Evolutionary conservation across 108 stramenopile genomes (phyloP), one percentile per base, ranked within the genome.

Genomic region (Mayamaea pseudoterrestris): DNA sequence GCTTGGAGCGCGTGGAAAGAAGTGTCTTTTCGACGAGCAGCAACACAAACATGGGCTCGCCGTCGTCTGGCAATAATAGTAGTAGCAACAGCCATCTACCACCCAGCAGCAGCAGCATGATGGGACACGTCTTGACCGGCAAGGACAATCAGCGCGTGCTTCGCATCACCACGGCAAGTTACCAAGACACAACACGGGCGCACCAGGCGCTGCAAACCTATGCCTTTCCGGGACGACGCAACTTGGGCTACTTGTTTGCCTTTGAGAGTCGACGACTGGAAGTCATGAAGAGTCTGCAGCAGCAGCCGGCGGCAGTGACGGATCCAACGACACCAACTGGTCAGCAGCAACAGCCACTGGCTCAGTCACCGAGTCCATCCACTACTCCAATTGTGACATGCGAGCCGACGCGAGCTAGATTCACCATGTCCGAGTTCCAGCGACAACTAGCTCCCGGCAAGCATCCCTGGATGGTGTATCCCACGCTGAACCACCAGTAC

Each of bases 241-340:
- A 84, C 52, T 51, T 87, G 55, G 90, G 84, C 1, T 92, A 84
- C 69, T 63, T 92, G 5, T 92, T 92, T 60, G 84, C 90, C 14
- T 92, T 92, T 65, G 90, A 92, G 61, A 75, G 74, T 35, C 74
- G 76, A 42, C 66, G 81, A 23, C 60, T 59, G 23, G 73, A 68
- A 41, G 83, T 90, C 30, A 73, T 83, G 78, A 56, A 63, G 16
- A 40, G 48, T 39, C 30, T 54, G 29, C 42, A 27, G 34, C 39
- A 32, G 29, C 63, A 78, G 37, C 47, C 50, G 45, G 55, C 36
- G 54, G 47, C 53, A 48, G 63, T 5, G 65, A 73, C 50, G 40
- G 41, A 27, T 48, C 29, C 0, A 44, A n/a, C n/a, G n/a, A n/a
- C n/a, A n/a, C n/a, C n/a, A n/a, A n/a, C 49, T n/a, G 61, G 64